Base-by-base conservation (phyloP, 306 rosid genomes). In the apple (Malus domestica) region DNA sequence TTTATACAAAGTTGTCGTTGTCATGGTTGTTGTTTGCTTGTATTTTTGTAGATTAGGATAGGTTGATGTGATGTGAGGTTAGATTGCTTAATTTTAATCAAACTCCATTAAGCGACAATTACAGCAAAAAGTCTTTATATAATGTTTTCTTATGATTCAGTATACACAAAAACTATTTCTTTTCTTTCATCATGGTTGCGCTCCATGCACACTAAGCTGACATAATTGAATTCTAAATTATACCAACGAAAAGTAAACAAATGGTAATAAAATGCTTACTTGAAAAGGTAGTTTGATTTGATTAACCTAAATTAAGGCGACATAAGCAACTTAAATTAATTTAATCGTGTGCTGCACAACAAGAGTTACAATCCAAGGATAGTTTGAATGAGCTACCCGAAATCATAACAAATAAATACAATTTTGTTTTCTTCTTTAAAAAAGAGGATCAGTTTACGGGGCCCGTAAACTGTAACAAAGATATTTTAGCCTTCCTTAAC, bases 401-500 rank as follows among this genome's bases (percentile, higher is more conserved):
- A 57, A 57, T 10, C 25, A 57, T 22, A 8, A 35, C 40, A 35
- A 7, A 35, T 35, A 35, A 35, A 35, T 7, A 35, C 40, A 35
- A 1, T 7, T 35, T 6, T 35, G 9, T 35, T 35, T 35, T 35
- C 2, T 6, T 35, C 40, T 35, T 35, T 7, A 35, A 35, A 35
- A 35, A 35, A 35, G 40, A 35, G 40, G 9, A 35, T 0, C 9
- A 35, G 40, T 6, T 35, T 35, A 35, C 9, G 0, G 2, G 9
- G 9, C 7, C 9, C 0, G 2, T 0, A 35, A 35, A 35, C 2
- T 35, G 23, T 23, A 35, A 35, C 0, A 35, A 9, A 35, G 40
- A 35, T 0, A 7, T 35, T 35, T 35, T 9, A 6, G 0, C 0
- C 0, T 35, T 7, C 2, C 0, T 0, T 33, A 33, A 7, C 38